Conservation (phyloP, 345 rosid genomes). For the Boechera stricta region DNA sequence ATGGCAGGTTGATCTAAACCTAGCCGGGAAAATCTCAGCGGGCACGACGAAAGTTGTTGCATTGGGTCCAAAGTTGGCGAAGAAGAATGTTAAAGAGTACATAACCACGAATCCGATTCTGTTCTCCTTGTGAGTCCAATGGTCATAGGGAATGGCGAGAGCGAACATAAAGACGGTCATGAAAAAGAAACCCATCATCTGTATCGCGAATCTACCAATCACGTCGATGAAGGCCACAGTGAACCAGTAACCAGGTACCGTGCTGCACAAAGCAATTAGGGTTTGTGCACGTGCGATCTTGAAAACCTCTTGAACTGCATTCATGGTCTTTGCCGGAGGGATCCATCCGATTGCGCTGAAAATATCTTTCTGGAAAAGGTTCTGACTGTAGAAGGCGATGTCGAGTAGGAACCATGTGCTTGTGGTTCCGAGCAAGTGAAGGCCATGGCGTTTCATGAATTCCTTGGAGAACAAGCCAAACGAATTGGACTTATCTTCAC, state of each 20-base stretch:
- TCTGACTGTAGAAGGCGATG: constrained; percentile 86
- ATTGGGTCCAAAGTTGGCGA: constrained; percentile 89
- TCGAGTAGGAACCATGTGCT: constrained; percentile 87
- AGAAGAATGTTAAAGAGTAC: constrained; percentile 84
- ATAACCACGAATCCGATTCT: constrained; percentile 72
- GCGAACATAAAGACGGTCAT: constrained; percentile 95
- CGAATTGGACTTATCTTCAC: constrained; percentile 38
- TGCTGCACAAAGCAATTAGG: constrained; percentile 75
- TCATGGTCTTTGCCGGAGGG: constrained; percentile 77
- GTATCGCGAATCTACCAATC: constrained; percentile 79
- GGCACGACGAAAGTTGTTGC: constrained; percentile 90
- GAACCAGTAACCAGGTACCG: constrained; percentile 91
- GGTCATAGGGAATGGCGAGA: constrained; percentile 80
- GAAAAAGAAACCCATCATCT: constrained; percentile 88
- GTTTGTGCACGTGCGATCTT: constrained; percentile 85
- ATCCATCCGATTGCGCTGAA: constrained; percentile 89
- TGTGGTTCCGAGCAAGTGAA: constrained; percentile 85
- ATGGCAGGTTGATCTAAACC: constrained; percentile 88
- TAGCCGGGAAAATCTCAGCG: constrained; percentile 88
- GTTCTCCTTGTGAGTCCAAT: constrained; percentile 78
- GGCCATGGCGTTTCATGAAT: constrained; percentile 70
- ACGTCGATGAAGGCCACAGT: constrained; percentile 69
- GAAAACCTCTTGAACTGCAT: constrained; percentile 75
- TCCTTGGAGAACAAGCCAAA: constrained; percentile 70
- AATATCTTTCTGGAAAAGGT: constrained; percentile 85